Percentiles rank a stretch among this genome's conserved stretches.
Conservation (phyloP, 495 filamentous ascomycete genomes). For the Xylaria castorea region DNA sequence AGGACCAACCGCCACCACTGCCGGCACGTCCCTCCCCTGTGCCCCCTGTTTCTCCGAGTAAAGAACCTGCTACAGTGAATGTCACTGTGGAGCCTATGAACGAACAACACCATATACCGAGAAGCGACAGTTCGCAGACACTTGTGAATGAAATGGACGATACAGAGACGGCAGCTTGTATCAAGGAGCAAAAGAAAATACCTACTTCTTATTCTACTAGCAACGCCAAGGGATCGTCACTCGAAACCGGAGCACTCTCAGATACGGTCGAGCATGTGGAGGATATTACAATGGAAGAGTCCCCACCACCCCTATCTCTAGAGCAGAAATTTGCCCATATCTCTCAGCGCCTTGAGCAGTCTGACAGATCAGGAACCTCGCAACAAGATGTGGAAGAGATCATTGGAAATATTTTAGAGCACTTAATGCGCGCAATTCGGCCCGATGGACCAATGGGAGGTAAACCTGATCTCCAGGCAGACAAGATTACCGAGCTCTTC, state of each 20-base stretch:
- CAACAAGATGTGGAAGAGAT: conserved; percentile 96
- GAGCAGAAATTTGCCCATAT: conserved; percentile 51
- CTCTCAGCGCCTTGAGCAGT: conserved; percentile 46
- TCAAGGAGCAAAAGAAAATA: background rate
- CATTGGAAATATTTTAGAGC: conserved; percentile 87
- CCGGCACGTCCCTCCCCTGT: conserved; percentile 43
- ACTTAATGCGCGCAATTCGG: conserved; percentile 86
- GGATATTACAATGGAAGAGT: conserved; percentile 35
- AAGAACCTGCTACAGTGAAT: conserved; percentile 27
- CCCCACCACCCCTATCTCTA: conserved; percentile 37
- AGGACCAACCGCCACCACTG: conserved; percentile 38
- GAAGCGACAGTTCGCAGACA: conserved; percentile 52
- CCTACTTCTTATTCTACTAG: background rate
- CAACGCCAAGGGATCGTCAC: background rate
- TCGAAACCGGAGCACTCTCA: conserved; percentile 6
- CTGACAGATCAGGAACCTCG: conserved; percentile 52
- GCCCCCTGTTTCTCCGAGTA: conserved; percentile 28
- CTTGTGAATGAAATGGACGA: conserved; percentile 50
- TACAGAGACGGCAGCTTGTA: background rate
- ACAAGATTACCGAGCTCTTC: conserved; percentile 73
- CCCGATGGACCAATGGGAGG: conserved; percentile 59
- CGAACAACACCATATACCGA: conserved; percentile 41
- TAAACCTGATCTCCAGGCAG: conserved; percentile 69
- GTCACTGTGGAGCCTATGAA: conserved; percentile 36
- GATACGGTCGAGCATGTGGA: conserved; percentile 26